These are phyloP conservation scores for Rhodosporidiobolus odoratus DNA, from an alignment of 768 basidiomycete genomes.

Conservation along the genomic window DNA sequence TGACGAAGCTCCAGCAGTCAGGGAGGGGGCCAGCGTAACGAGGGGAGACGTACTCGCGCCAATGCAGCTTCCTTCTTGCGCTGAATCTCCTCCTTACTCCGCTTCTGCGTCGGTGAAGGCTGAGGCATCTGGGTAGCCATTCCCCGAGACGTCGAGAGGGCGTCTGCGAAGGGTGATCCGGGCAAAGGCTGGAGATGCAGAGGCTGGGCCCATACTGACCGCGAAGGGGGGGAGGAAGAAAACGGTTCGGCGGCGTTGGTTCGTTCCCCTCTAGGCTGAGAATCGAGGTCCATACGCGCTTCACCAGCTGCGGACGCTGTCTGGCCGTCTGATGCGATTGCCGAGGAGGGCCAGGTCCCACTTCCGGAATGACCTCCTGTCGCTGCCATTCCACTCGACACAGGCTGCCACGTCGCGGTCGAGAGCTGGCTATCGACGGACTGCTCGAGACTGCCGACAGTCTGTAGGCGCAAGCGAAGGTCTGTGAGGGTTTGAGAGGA, in stretches of 20 bases:
- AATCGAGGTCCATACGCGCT: background rate
- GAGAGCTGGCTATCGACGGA: background rate
- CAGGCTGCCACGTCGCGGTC: background rate
- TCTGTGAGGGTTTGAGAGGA: background rate
- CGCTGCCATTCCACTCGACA: background rate
- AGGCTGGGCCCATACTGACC: background rate
- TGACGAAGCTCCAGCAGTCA: background rate
- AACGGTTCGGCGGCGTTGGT: too few relatives aligned
- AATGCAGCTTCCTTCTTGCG: conserved; percentile 5
- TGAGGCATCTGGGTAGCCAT: background rate
- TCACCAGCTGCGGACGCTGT: background rate
- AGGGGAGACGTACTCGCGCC: background rate
- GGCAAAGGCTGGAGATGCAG: background rate
- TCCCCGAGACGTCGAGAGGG: background rate
- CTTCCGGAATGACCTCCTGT: background rate
- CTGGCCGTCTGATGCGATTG: background rate
- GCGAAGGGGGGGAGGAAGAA: too few relatives aligned
- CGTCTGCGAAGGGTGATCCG: background rate
- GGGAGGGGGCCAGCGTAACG: background rate
- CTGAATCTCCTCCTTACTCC: conserved; percentile 9
- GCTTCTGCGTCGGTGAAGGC: background rate
- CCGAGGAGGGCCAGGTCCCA: background rate
- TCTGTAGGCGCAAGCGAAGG: background rate
- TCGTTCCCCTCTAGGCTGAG: too few relatives aligned
- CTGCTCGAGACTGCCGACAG: background rate